Evolutionary conservation across 495 filamentous ascomycete species (phyloP).

Genomic region (Neurospora africana): DNA sequence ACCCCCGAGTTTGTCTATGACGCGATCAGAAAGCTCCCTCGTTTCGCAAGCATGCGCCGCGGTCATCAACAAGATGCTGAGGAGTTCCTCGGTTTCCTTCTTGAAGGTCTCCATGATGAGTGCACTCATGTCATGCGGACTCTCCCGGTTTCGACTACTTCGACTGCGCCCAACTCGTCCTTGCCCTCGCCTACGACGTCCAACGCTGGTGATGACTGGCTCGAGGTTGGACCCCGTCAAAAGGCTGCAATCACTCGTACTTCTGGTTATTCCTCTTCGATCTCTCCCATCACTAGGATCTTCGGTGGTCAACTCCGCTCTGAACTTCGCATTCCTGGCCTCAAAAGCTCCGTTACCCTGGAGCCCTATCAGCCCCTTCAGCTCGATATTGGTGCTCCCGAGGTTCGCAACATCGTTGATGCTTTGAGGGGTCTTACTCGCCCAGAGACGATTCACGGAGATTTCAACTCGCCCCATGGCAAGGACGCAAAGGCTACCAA

Average conservation of each 20-base stretch:
- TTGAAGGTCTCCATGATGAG: slow-evolving; percentile 90
- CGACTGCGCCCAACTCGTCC: slow-evolving; percentile 31
- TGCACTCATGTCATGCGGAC: slow-evolving; percentile 65
- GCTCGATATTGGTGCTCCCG: slow-evolving; percentile 77
- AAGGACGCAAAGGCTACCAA: slow-evolving; percentile 71
- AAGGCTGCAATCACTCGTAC: slow-evolving; percentile 78
- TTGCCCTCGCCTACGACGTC: slow-evolving; percentile 24
- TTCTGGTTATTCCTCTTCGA: slow-evolving; percentile 59
- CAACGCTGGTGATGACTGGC: slow-evolving; percentile 55
- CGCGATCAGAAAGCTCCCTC: slow-evolving; percentile 71
- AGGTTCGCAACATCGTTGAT: slow-evolving; percentile 84
- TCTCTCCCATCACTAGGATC: slow-evolving; percentile 84
- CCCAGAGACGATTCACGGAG: slow-evolving; percentile 73
- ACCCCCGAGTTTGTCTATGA: slow-evolving; percentile 94
- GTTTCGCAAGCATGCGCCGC: slow-evolving; percentile 87
- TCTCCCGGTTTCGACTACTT: slow-evolving; percentile 28
- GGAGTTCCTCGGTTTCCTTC: slow-evolving; percentile 88
- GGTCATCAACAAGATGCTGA: slow-evolving; percentile 98
- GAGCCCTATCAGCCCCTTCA: slow-evolving; percentile 93
- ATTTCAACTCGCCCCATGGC: slow-evolving; percentile 75
- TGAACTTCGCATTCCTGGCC: slow-evolving; percentile 75
- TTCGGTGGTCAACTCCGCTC: slow-evolving; percentile 90
- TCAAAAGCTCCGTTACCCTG: slow-evolving; percentile 80
- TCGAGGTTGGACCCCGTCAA: slow-evolving; percentile 90
- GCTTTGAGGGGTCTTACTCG: slow-evolving; percentile 76